A percentile compares a stretch with the other conserved stretches of the same genome.
phyloP scores from a whole-genome alignment of 1,284 basidiomycete species.

The Mixia osmundae region DNA sequence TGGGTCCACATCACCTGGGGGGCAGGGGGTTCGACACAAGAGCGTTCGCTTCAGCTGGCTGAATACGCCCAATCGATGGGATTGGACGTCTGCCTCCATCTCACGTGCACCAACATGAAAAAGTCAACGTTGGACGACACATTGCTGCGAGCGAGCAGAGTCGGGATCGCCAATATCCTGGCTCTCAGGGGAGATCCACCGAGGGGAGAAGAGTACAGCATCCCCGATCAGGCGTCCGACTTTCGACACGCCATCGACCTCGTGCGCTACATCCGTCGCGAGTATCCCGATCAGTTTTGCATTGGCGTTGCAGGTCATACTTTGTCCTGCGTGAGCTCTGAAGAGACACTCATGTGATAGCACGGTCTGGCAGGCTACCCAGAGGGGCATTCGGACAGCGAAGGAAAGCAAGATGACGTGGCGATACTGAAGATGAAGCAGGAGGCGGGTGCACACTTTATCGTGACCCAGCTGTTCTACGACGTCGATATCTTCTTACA shows the following conservation, averaged over 20 bases:
- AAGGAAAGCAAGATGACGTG: slow-evolving; percentile 39
- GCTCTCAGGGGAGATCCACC: slow-evolving; percentile 88
- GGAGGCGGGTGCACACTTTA: slow-evolving; percentile 65
- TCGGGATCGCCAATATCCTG: slow-evolving; percentile 83
- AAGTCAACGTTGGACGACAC: slow-evolving; percentile 11
- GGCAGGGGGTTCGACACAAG: slow-evolving; percentile 44
- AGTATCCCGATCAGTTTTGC: slow-evolving; percentile 77
- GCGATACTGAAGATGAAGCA: slow-evolving; percentile 65
- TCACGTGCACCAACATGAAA: slow-evolving; percentile 16
- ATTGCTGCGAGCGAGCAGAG: slow-evolving; percentile 57
- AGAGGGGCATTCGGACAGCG: slow-evolving; percentile 35
- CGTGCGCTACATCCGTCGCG: slow-evolving; percentile 53
- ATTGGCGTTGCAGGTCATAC: slow-evolving; percentile 54
- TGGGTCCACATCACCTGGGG: slow-evolving; percentile 16
- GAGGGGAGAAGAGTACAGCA: slow-evolving; percentile 66
- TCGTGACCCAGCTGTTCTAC: slow-evolving; percentile 93
- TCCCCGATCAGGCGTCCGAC: slow-evolving; percentile 62
- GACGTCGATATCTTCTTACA: slow-evolving; percentile 59
- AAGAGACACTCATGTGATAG: not conserved
- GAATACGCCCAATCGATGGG: slow-evolving; percentile 12
- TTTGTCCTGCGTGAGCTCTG: not conserved
- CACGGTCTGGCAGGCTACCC: slow-evolving; percentile 33
- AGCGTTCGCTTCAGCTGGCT: slow-evolving; percentile 57
- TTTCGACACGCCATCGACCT: slow-evolving; percentile 78
- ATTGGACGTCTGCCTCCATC: slow-evolving; percentile 14